Evolutionary conservation across 441 rosid genomes (phyloP).

Genomic region (Populus hybrid): DNA sequence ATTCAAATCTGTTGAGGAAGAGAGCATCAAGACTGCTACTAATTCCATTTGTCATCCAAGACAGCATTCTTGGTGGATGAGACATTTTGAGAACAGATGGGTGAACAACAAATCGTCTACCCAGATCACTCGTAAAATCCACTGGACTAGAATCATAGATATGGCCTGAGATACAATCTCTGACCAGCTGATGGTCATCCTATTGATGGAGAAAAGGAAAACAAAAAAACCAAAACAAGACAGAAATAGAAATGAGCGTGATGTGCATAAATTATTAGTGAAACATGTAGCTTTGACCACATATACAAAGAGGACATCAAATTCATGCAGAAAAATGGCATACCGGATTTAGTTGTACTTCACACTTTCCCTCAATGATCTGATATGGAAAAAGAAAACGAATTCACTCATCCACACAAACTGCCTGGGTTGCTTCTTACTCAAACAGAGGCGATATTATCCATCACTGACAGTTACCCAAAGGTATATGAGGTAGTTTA

Average conservation of each 20-base stretch:
- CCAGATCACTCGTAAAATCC: conserved; percentile 88
- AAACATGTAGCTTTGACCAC: background rate
- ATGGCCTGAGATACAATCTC: conserved; percentile 71
- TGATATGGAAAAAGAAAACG: conserved; percentile 26
- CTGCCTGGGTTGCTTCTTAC: background rate
- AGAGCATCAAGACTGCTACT: conserved; percentile 75
- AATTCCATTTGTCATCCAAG: conserved; percentile 71
- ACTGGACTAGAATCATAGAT: conserved; percentile 81
- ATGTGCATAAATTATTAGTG: background rate
- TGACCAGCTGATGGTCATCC: conserved; percentile 70
- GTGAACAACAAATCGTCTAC: conserved; percentile 63
- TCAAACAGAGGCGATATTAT: background rate
- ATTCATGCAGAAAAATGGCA: background rate
- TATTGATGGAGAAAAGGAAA: conserved; percentile 22
- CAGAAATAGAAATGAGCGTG: background rate
- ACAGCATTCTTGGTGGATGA: conserved; percentile 61
- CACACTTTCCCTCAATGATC: conserved; percentile 68
- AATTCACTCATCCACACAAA: background rate
- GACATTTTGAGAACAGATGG: conserved; percentile 68
- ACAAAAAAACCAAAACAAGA: background rate
- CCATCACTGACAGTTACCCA: background rate
- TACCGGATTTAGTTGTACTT: conserved; percentile 52
- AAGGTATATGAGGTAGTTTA: conserved; percentile 18
- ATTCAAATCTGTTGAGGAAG: conserved; percentile 80
- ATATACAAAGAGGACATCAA: background rate